Evolutionary conservation across 2,329 filamentous ascomycete genomes (phyloP), one percentile per base, ranked within the genome.

Genomic region (Sodiomyces alkalinus): DNA sequence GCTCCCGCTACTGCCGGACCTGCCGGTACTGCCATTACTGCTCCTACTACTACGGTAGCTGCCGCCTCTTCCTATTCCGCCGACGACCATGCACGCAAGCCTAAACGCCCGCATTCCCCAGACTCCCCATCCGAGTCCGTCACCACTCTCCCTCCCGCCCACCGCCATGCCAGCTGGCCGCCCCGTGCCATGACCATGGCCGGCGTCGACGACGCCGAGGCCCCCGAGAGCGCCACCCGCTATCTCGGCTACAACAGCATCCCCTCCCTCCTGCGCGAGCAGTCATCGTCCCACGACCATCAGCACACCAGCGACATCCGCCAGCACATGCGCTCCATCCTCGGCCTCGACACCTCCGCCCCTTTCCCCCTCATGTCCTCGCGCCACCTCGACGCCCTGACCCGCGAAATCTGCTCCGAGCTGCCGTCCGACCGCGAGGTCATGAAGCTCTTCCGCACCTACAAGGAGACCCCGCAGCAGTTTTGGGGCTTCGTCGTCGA

Each of bases 401-500:
- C 69, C 0, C 53, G 61, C 16, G 72, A 77, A 34, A 75, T 76
- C 26, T 64, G 64, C 2, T 54, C 60, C 6, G 69, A 75, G 42
- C 53, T 77, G 13, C 72, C 72, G 2, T 73, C 71, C 0, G 71
- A 76, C 39, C 53, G 71, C 19, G 72, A 77, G 44, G 69, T 77
- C 9, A 68, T 76, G 58, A 75, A 74, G 71, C 53, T 74, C 6
- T 76, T 77, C 42, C 63, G 68, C 24, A 68, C 70, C 2, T 77
- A 76, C 51, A 75, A 75, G 45, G 69, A 76, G 42, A 71, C 74
- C 15, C 66, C 72, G 2, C 72, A 77, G 27, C 69, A 69, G 2
- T 77, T 77, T 39, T 77, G 72, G 72, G 71, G 71, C 2, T 72
- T 77, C 27, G 66, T 77, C 12, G 63, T 74, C 32, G 71, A 76